Conservation (phyloP, 768 basidiomycete genomes). For the Steccherinum ochraceum region DNA sequence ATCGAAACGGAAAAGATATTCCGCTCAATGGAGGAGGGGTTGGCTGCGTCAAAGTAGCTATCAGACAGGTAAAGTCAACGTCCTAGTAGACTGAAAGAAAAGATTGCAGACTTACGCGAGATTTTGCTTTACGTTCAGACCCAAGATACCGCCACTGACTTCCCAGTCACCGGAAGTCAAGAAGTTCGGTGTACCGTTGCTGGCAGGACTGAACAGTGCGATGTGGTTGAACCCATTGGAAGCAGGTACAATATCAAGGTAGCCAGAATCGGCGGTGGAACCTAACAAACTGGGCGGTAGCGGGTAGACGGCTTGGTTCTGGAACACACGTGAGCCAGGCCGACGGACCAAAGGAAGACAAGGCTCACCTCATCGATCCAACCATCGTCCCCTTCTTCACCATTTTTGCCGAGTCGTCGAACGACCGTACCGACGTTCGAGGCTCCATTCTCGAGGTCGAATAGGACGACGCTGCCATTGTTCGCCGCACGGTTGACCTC, state of each 20-base stretch:
- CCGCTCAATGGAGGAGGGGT: conserved; percentile 73
- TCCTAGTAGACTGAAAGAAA: background rate
- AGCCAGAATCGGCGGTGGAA: conserved; percentile 51
- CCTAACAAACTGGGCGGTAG: conserved; percentile 40
- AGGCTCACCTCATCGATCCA: conserved; percentile 86
- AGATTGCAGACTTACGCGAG: conserved; percentile 48
- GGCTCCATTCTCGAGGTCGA: conserved; percentile 40
- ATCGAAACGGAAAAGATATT: conserved; percentile 78
- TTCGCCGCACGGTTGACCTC: conserved; percentile 84
- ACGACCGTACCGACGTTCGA: conserved; percentile 47
- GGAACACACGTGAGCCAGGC: conserved; percentile 5
- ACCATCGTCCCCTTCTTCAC: conserved; percentile 85
- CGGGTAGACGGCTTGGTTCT: conserved; percentile 62
- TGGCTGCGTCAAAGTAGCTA: conserved; percentile 88
- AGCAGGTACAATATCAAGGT: conserved; percentile 86
- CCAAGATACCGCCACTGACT: conserved; percentile 68
- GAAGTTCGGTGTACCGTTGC: conserved; percentile 64
- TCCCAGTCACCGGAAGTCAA: conserved; percentile 90
- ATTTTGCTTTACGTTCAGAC: conserved; percentile 60
- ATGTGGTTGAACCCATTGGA: conserved; percentile 85
- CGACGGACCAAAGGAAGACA: conserved; percentile 7
- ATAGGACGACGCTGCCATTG: conserved; percentile 73
- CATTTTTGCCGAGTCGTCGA: conserved; percentile 70
- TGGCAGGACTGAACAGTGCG: conserved; percentile 81
- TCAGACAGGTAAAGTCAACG: background rate